These are phyloP conservation scores for Pseudogymnoascus sp. DNA, from an alignment of 2,329 filamentous ascomycete genomes.

Conservation along the genomic window DNA sequence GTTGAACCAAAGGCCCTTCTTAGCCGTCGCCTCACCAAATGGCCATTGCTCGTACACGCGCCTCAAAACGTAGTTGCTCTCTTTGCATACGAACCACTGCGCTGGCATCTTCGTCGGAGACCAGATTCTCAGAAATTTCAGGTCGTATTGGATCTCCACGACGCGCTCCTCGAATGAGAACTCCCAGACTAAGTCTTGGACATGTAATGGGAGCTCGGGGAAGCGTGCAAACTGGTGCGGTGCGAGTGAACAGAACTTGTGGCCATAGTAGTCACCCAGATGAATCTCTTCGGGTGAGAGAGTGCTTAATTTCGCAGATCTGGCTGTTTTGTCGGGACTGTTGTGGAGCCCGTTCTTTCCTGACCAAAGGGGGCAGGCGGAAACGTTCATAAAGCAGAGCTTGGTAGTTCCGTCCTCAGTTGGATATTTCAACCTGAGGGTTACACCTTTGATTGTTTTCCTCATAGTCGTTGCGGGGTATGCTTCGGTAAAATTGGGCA, in stretches of 20 bases:
- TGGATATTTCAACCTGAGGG: not conserved
- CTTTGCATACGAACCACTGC: not conserved
- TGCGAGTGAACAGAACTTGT: not conserved
- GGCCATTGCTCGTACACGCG: not conserved
- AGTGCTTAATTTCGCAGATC: not conserved
- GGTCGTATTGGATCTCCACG: not conserved
- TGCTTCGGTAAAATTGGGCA: not conserved
- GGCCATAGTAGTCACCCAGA: not conserved
- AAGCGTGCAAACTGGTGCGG: not conserved
- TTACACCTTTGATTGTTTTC: not conserved
- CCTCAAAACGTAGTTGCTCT: not conserved
- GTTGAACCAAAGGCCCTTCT: not conserved
- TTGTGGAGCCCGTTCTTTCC: not conserved
- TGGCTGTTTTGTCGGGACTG: not conserved
- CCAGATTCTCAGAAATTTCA: not conserved
- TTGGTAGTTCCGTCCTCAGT: not conserved
- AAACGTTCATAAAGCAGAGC: not conserved
- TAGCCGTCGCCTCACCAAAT: not conserved
- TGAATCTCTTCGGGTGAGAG: not conserved
- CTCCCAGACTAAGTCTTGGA: not conserved
- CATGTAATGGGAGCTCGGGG: not conserved
- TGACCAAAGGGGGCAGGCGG: not conserved
- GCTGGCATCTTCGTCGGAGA: not conserved
- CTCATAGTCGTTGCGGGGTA: not conserved
- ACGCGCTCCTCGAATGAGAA: not conserved